Base-by-base conservation (phyloP, 139 green algal genomes). In the Raphidocelis subcapitata region DNA sequence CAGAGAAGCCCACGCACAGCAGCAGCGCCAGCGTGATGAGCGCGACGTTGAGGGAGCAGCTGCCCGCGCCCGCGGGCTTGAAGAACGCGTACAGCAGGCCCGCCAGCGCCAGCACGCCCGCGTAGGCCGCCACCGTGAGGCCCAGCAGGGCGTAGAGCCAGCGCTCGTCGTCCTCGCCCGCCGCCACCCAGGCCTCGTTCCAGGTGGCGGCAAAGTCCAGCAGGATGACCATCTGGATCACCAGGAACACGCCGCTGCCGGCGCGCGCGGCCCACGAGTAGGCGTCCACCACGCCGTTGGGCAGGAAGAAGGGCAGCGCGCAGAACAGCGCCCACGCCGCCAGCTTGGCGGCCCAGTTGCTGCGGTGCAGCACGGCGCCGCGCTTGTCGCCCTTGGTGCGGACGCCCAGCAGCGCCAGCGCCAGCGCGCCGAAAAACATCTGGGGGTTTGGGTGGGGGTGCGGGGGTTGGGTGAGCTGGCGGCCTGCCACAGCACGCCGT, bases 191-290 rank as follows among this genome's bases (percentile, higher is more conserved):
- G 8, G 81, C 74, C 36, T 97, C 94, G 79, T 99, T 98, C 88
- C 88, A 94, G n/a, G 65, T 66, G 76, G 94, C 83, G 5, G 91
- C 85, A 71, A 98, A 94, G 82, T 99, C 96, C 36, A 99, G 78
- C 52, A 98, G 85, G 60, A 98, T 96, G 62, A 98, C 65, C 77
- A 98, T 93, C 82, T 99, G 96, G 28, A 99, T 88, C 60, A 96
- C 59, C 15, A 99, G 83, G 85, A 98, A 99, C 23, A 94, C 10
- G 15, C 85, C 93, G 32, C 87, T 95, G 5, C 89, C 95, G 54
- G 97, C 61, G 28, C 92, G 84, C 0, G 95, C 94, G 16, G 95
- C 29, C 81, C 86, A 92, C 21, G 81, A 84, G 74, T 96, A 97
- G 3, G 74, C 85, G 32, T 88, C 87, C 32, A 97, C 73, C 4